Evolutionary conservation across 441 rosid genomes (phyloP), one percentile per base, ranked within the genome.

Genomic region (Corymbia citriodora): DNA sequence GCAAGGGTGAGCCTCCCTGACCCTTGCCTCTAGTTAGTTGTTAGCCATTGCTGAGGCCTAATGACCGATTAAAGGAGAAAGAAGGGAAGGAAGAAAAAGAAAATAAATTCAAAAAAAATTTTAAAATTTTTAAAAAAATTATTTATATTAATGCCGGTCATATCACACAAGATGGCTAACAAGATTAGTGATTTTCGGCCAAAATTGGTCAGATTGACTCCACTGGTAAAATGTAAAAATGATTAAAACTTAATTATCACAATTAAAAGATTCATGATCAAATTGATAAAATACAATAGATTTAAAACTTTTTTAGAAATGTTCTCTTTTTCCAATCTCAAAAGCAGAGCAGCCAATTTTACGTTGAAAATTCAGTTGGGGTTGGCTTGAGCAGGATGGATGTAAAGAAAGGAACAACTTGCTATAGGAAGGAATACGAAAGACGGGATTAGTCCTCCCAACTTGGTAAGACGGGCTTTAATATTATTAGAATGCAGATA

Each of bases 11-110:
- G 29, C 29, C 29, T 57, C 1, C 2, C 63, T 0, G 0, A 12
- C 29, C 63, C 29, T 57, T 0, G 2, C 63, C 6, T 55, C 0
- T 4, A 29, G 63, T 9, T 8, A 1, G 29, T 57, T 2, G 0
- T 55, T 13, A 57, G 23, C 63, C 29, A 57, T 23, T 0, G 13
- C 29, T 2, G 3, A 10, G 0, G 61, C 61, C 63, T 0, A 21
- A 29, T 27, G 63, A 57, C 29, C 4, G 23, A 57, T 6, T 57
- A 23, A 29, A 57, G 63, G 63, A 57, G 63, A 6, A 57, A 57
- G 6, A 57, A 1, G 63, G 13, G 23, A 23, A 8, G 13, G 4
- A 57, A 57, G 9, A 19, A 18, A 55, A 57, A 23, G 6, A 18
- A 55, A 55, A 57, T 57, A 57, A 23, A 57, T 57, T 57, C 33